Conservation (phyloP, 225 moss, liverwort and hornwort genomes). For the Bryum argenteum region DNA sequence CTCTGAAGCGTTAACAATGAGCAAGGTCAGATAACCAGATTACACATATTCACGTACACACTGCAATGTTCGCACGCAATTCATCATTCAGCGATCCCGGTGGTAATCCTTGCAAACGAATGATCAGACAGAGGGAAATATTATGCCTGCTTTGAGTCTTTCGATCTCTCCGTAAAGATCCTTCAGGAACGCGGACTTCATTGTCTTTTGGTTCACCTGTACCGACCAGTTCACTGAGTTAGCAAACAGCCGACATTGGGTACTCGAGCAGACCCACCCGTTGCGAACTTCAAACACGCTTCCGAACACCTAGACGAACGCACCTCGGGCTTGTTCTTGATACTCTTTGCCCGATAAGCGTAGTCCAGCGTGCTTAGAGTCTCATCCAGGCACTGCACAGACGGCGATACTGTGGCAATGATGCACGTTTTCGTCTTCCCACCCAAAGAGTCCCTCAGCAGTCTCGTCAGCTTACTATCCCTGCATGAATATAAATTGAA, state of each 20-base stretch:
- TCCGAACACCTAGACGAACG: background rate
- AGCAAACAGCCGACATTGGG: background rate
- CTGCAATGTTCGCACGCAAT: too few relatives aligned
- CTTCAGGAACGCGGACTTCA: conserved; percentile 96
- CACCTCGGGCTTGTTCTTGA: conserved; percentile 95
- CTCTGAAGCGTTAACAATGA: conserved; percentile 48
- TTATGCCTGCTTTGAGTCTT: conserved; percentile 77
- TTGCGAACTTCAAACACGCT: background rate
- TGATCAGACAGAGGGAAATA: background rate
- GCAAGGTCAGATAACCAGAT: background rate
- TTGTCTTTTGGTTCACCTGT: conserved; percentile 93
- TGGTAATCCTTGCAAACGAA: background rate
- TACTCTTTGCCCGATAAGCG: conserved; percentile 94
- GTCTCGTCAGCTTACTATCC: conserved; percentile 93
- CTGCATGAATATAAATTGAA: conserved; percentile 34
- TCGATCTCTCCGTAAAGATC: conserved; percentile 92
- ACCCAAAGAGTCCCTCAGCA: conserved; percentile 91
- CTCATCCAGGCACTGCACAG: conserved; percentile 89
- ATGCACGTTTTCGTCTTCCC: conserved; percentile 98
- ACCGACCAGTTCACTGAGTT: background rate
- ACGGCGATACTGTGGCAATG: conserved; percentile 94
- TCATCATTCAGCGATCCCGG: background rate
- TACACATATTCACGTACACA: background rate
- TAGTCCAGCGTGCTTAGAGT: conserved; percentile 97
- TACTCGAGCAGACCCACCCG: background rate